A percentile compares a stretch with the other conserved stretches of the same genome.
These are phyloP conservation scores for Psilocybe subaeruginosa DNA, from an alignment of 768 basidiomycete species.

Conservation along the genomic window DNA sequence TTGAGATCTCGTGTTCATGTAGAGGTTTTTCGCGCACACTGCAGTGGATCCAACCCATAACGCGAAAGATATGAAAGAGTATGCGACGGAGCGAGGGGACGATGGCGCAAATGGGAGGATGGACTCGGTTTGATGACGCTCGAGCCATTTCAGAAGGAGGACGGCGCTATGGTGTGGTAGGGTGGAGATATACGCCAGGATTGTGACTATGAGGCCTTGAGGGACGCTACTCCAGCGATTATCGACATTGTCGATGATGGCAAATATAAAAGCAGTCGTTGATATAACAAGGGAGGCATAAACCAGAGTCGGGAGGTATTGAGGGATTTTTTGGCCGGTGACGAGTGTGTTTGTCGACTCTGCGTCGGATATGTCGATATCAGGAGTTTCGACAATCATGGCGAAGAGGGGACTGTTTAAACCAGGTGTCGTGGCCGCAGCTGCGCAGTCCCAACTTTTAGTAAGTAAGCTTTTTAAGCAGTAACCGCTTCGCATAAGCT, in stretches of 20 bases:
- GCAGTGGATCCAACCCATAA: neutral
- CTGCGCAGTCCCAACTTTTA: no score
- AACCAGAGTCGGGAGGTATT: neutral
- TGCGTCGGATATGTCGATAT: neutral
- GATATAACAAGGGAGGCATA: neutral
- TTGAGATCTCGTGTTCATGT: neutral
- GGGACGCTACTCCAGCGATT: neutral
- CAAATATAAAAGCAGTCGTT: neutral
- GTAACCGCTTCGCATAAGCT: no score
- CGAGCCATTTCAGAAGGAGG: neutral
- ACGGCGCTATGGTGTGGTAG: neutral
- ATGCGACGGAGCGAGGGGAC: neutral
- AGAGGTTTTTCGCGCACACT: neutral
- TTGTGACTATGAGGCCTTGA: neutral
- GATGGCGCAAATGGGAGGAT: conserved; percentile 2
- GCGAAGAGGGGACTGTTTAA: no score
- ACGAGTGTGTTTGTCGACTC: neutral
- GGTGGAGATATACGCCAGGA: neutral
- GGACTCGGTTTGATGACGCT: conserved; percentile 5
- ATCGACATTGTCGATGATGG: neutral
- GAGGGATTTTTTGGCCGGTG: neutral
- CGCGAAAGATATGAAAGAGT: neutral
- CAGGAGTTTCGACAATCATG: neutral
- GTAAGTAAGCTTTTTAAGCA: no score
- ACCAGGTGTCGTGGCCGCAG: no score